Evolutionary conservation across 2,329 filamentous ascomycete genomes (phyloP), one percentile per base, ranked within the genome.

Genomic region (Nemania diffusa): DNA sequence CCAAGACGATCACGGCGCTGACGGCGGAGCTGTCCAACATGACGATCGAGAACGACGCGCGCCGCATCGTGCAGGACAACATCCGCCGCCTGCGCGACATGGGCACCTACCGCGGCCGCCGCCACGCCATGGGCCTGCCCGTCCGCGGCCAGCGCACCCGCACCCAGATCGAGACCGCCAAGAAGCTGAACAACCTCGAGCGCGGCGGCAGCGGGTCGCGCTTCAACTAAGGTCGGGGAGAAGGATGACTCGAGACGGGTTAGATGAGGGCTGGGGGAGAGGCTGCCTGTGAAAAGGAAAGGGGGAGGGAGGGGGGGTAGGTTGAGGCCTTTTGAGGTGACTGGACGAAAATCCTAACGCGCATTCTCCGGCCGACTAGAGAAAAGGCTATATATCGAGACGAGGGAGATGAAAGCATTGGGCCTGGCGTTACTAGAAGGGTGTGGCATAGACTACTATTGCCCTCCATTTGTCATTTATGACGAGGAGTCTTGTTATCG

Each of bases 51-150:
- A 97, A 92, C 79, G 94, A 98, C 75, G 85, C 97, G 71, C 85
- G 89, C 75, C 88, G 91, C 77, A 83, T 92, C 66, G 82, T 97
- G 42, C 86, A 91, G 75, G 93, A 97, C 57, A 96, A 98, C 76
- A 97, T 99, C 73, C 85, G 85, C 78, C 85, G 95, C 67, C 76
- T 99, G 79, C 92, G 92, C 78, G 94, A 97, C 75, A 97, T 97
- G 84, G 94, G 94, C 57, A 90, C 91, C 3, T 97, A 97, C 78
- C 85, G 96, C 60, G 96, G 96, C 71, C 90, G 92, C 79, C 85
- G 96, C 72, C 96, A 99, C 84, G 95, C 95, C 64, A 94, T 98
- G 91, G 89, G 91, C 68, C 81, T 98, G 82, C 96, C 96, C 3
- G 95, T 96, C 61, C 88, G 96, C 73, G 96, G 96, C 73, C 96